Conservation (phyloP, 2,329 filamentous ascomycete genomes). For the Arthroderma sp. region DNA sequence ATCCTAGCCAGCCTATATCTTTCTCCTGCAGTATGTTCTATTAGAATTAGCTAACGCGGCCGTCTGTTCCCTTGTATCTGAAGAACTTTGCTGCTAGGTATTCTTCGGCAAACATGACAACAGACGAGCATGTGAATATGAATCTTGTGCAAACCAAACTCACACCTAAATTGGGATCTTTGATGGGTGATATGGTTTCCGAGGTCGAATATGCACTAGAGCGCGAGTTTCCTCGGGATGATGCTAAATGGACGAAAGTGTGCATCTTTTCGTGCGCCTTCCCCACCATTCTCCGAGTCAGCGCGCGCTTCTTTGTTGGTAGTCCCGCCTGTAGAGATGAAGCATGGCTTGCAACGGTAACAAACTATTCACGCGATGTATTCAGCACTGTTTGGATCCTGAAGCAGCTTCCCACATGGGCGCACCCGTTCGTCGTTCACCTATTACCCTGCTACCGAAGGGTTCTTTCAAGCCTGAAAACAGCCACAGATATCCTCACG, state of each 20-base stretch:
- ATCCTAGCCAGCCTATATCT: no score
- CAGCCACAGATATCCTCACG: slow-evolving; percentile 21
- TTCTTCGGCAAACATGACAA: background rate
- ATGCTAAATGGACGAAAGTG: background rate
- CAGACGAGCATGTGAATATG: slow-evolving; percentile 2
- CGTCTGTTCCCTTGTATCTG: background rate
- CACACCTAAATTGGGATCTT: slow-evolving; percentile 12
- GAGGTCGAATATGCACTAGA: background rate
- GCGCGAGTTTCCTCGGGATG: background rate
- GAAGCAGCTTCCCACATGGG: background rate
- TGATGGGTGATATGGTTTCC: background rate
- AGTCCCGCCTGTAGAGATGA: slow-evolving; percentile 23
- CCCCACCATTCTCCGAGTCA: slow-evolving; percentile 13
- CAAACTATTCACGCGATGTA: slow-evolving; percentile 23
- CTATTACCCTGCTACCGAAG: slow-evolving; percentile 23
- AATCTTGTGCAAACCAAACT: slow-evolving; percentile 4
- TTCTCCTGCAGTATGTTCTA: no score
- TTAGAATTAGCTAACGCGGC: no score
- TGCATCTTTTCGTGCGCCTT: background rate
- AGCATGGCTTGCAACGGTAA: slow-evolving; percentile 25
- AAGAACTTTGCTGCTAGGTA: background rate
- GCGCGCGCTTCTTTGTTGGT: slow-evolving; percentile 29
- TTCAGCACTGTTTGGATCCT: slow-evolving; percentile 18
- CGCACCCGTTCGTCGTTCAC: background rate
- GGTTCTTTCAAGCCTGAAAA: slow-evolving; percentile 19